Conservation (phyloP, 2,329 filamentous ascomycete genomes). For the Fusarium udum region DNA sequence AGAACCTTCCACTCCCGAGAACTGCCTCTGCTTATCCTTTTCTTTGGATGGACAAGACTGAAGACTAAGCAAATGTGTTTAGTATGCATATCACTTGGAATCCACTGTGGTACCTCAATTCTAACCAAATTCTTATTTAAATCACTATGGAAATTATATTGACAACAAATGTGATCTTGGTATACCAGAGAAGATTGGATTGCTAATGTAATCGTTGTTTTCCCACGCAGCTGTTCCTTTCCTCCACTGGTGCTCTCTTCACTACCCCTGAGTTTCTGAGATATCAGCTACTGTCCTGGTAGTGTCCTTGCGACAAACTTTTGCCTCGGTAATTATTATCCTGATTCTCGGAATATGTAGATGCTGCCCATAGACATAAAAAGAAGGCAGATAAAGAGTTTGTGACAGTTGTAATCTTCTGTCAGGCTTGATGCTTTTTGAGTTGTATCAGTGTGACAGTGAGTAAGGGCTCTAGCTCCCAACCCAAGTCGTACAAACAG, state of each 20-base stretch:
- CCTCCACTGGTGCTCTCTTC: too few species aligned
- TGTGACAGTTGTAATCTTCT: neutral
- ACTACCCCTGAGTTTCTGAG: neutral
- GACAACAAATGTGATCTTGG: neutral
- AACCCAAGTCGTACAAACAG: neutral
- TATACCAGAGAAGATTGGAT: too few species aligned
- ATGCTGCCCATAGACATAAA: neutral
- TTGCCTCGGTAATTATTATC: neutral
- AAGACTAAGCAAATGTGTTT: neutral
- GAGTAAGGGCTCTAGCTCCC: neutral
- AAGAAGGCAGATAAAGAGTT: too few species aligned
- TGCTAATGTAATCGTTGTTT: neutral
- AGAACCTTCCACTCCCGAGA: neutral
- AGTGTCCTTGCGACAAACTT: neutral
- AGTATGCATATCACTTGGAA: neutral
- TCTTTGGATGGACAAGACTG: neutral
- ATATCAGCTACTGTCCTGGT: too few species aligned
- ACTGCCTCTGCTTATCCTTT: neutral
- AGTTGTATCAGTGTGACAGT: too few species aligned
- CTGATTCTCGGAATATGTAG: neutral
- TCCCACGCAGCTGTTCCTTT: too few species aligned
- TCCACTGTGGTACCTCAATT: neutral
- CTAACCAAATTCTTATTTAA: neutral
- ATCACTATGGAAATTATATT: neutral
- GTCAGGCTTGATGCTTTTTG: neutral